A percentile compares a stretch with the other conserved stretches of the same genome.
These are phyloP conservation scores for Penicillium paradoxum DNA, from an alignment of 495 filamentous ascomycete species.

Conservation along the genomic window DNA sequence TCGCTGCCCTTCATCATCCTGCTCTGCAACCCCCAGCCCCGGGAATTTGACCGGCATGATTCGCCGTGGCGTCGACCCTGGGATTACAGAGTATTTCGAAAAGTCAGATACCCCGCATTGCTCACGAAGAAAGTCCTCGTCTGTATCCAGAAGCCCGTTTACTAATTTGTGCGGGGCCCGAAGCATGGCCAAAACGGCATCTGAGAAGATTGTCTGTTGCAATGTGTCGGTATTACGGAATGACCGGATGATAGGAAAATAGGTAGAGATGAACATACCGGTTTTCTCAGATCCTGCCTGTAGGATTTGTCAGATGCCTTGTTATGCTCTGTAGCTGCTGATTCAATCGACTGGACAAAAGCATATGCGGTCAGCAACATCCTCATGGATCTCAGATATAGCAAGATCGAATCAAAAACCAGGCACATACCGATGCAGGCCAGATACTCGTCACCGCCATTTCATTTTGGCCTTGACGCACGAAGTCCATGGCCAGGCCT, in stretches of 20 bases:
- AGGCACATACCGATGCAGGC: slow-evolving; percentile 62
- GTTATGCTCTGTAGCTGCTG: slow-evolving; percentile 58
- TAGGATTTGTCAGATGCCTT: slow-evolving; percentile 34
- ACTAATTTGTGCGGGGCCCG: slow-evolving; percentile 53
- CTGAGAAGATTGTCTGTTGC: slow-evolving; percentile 62
- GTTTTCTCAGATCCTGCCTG: slow-evolving; percentile 56
- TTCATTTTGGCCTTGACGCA: slow-evolving; percentile 54
- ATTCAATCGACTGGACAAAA: slow-evolving; percentile 55
- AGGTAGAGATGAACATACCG: slow-evolving; percentile 31
- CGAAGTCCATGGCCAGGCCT: slow-evolving; percentile 79
- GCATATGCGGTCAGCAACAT: slow-evolving; percentile 7
- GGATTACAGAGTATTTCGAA: slow-evolving; percentile 63
- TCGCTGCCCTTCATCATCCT: slow-evolving; percentile 73
- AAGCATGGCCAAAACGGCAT: slow-evolving; percentile 73
- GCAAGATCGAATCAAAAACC: background rate
- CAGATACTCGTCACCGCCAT: slow-evolving; percentile 82
- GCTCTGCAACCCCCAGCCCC: slow-evolving; percentile 67
- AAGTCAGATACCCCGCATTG: slow-evolving; percentile 67
- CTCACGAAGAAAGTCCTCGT: slow-evolving; percentile 76
- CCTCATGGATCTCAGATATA: background rate
- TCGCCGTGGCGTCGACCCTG: slow-evolving; percentile 58
- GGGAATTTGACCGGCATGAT: slow-evolving; percentile 78
- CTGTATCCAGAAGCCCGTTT: slow-evolving; percentile 68
- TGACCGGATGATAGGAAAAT: background rate
- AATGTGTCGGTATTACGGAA: background rate